These are phyloP conservation scores for Abrus pulchellus DNA, from an alignment of 306 rosid species.

Conservation along the genomic window DNA sequence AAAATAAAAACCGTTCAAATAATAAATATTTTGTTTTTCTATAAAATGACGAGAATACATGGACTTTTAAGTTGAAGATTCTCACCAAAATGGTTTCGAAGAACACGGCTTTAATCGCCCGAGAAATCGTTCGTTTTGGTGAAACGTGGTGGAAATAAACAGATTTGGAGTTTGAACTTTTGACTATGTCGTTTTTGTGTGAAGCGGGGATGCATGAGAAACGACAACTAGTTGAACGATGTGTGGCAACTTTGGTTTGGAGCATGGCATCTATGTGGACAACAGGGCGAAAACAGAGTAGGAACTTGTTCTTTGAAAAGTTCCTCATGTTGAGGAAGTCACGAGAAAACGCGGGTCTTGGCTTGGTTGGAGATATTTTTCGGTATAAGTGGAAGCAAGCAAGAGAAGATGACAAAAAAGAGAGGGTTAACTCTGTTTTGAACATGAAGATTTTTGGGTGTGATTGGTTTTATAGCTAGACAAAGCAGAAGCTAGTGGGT, in stretches of 20 bases:
- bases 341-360: neutral
- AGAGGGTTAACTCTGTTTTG: slow-evolving; percentile 35
- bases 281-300: slow-evolving; percentile 80
- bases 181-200: neutral
- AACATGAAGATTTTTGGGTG: neutral
- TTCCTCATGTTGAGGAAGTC: slow-evolving; percentile 54
- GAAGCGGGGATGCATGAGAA: slow-evolving; percentile 23
- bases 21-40: too few relatives aligned
- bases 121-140: slow-evolving; percentile 58
- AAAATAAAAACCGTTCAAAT: neutral
- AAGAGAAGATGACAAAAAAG: neutral
- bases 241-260: slow-evolving; percentile 42
- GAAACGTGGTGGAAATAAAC: slow-evolving; percentile 34
- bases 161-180: slow-evolving; percentile 32
- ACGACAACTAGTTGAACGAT: slow-evolving; percentile 34
- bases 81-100: slow-evolving; percentile 73
- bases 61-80: neutral
- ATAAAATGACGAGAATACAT: neutral
- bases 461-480: slow-evolving; percentile 11
- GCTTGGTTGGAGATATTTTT: neutral
- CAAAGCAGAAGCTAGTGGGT: neutral
- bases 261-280: slow-evolving; percentile 65
- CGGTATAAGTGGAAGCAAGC: neutral
- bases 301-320: slow-evolving; percentile 63
- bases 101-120: slow-evolving; percentile 62